Base-by-base conservation (phyloP, 257 asterid genomes). In the Lithospermum erythrorhizon region DNA sequence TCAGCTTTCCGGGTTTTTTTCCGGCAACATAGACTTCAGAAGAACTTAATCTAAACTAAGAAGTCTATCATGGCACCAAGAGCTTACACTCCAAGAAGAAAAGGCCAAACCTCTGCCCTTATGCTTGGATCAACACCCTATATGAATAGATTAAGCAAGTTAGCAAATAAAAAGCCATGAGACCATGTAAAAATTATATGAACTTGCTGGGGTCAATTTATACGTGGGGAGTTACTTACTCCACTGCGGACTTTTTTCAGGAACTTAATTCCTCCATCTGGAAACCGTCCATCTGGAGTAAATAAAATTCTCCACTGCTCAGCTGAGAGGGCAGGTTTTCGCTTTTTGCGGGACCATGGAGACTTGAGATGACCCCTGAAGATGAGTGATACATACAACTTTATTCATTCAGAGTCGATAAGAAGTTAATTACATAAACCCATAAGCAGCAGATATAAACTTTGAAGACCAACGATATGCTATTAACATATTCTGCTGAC, bases 1-100 rank as follows among this genome's bases (percentile, higher is more conserved):
- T 18, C 21, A 53, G 23, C 16, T 3, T 53, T 53, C 56, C 6
- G 3, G 24, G 6, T 19, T 13, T 5, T 19, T 5, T n/a, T 1
- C 0, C 2, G 11, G 6, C 23, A 1, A 53, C 13, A 22, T 6
- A 21, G 16, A 53, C 27, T 19, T 18, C 57, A 19, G 15, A 22
- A 20, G 6, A 11, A 20, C 57, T 53, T 22, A 0, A 19, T 53
- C 57, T 19, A 5, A 22, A 53, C 4, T n/a, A 53, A 20, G 24
- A 24, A 53, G 57, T 53, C 57, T n/a, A 7, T n/a, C 57, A n/a
- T 10, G 23, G 57, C 57, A 53, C 22, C 17, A 19, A 53, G 57
- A 68, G 76, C 95, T 83, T 83, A 87, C 98, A 85, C 95, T 82
- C 96, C 98, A 41, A 90, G 96, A 23, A 90, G 98, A 71, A 90